These are phyloP conservation scores for Diplodia intermedia DNA, from an alignment of 2,329 filamentous ascomycete genomes.

Conservation along the genomic window DNA sequence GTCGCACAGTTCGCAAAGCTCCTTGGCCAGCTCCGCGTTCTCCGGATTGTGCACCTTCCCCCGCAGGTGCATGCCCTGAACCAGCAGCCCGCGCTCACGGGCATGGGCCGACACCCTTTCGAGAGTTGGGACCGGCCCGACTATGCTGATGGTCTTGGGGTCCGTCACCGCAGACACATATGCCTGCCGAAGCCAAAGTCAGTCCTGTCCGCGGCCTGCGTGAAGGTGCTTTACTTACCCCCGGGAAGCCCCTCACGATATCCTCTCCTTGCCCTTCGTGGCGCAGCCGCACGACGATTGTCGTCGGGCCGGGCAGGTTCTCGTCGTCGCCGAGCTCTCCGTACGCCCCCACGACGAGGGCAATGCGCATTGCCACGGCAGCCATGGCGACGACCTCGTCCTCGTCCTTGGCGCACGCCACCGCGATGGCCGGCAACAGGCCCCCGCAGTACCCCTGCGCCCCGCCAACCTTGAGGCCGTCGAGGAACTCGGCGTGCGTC, in stretches of 20 bases:
- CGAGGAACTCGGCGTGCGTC: constrained; percentile 34
- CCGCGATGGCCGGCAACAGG: constrained; percentile 33
- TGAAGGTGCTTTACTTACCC: not conserved
- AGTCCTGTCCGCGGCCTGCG: not conserved
- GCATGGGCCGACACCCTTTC: constrained; percentile 33
- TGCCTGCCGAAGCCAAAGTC: constrained; percentile 32
- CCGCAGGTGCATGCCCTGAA: constrained; percentile 36
- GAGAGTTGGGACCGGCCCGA: constrained; percentile 35
- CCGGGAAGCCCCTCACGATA: not conserved
- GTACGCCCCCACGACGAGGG: constrained; percentile 34
- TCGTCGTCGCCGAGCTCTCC: constrained; percentile 37
- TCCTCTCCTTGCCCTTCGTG: constrained; percentile 35
- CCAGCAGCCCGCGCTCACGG: constrained; percentile 34
- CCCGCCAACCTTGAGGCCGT: constrained; percentile 34
- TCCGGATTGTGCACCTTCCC: constrained; percentile 40
- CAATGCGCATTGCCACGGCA: constrained; percentile 33
- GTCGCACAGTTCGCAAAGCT: constrained; percentile 33
- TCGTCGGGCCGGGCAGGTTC: constrained; percentile 34
- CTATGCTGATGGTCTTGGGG: constrained; percentile 39
- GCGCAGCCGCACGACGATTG: constrained; percentile 37
- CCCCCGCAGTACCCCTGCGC: constrained; percentile 36
- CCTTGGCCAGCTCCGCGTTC: constrained; percentile 36
- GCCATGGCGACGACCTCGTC: constrained; percentile 35
- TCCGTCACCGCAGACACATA: constrained; percentile 40
- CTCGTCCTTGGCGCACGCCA: constrained; percentile 36